Conservation (phyloP, 2,329 filamentous ascomycete genomes). For the Apiospora kogelbergensis region DNA sequence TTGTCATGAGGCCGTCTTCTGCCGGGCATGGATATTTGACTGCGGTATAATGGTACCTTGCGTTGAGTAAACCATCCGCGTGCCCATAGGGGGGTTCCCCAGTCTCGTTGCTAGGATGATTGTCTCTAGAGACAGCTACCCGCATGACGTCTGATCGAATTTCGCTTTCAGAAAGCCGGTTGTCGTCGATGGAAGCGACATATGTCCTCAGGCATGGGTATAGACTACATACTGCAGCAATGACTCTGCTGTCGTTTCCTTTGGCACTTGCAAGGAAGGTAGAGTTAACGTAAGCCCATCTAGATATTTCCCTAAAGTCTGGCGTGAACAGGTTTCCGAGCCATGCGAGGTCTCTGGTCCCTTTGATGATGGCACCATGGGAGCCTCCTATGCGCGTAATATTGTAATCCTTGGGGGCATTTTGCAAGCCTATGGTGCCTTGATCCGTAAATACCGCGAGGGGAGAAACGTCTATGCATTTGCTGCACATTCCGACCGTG, state of each 20-base stretch:
- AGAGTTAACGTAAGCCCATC: not conserved
- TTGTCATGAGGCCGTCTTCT: not conserved
- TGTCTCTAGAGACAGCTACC: not conserved
- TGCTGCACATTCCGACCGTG: not conserved
- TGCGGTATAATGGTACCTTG: not conserved
- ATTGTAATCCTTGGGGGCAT: not conserved
- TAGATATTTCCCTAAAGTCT: not conserved
- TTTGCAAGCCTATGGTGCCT: not conserved
- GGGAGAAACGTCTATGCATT: not conserved
- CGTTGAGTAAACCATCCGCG: not conserved
- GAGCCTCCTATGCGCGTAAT: not conserved
- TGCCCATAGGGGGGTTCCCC: not conserved
- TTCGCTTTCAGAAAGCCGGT: not conserved
- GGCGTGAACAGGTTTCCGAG: not conserved
- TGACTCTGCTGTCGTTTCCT: not conserved
- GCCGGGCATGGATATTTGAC: not conserved
- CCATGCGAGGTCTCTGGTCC: not conserved
- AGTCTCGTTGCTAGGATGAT: too few species aligned
- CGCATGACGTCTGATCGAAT: not conserved
- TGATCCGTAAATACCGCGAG: not conserved
- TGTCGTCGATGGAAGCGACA: not conserved
- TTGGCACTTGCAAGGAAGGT: not conserved
- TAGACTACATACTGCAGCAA: not conserved
- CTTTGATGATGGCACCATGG: not conserved
- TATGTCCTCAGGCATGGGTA: not conserved